These are phyloP conservation scores for Sporisorium iseilematis-ciliati DNA, from an alignment of 1,284 basidiomycete species.

Conservation along the genomic window DNA sequence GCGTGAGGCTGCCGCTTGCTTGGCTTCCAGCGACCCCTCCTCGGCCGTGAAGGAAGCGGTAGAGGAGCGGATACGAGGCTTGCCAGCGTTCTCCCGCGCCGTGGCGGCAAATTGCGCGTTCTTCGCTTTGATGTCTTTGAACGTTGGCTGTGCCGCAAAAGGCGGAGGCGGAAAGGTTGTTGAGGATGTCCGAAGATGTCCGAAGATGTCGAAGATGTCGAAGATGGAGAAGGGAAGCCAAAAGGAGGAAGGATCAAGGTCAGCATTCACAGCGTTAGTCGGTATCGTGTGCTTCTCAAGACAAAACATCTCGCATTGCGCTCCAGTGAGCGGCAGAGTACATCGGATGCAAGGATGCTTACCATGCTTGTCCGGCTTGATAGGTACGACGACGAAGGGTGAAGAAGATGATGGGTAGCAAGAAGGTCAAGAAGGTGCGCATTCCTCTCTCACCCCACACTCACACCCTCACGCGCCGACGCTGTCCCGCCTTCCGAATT, in stretches of 20 bases:
- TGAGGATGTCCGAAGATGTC: too few relatives aligned
- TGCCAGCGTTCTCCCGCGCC: slow-evolving; percentile 40
- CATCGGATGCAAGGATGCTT: too few relatives aligned
- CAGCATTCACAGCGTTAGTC: too few relatives aligned
- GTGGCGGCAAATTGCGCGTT: slow-evolving; percentile 32
- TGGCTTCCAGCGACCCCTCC: neutral
- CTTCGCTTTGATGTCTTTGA: slow-evolving; percentile 39
- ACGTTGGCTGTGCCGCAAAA: slow-evolving; percentile 20
- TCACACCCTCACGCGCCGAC: neutral
- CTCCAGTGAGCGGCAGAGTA: too few relatives aligned
- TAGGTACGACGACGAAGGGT: too few relatives aligned
- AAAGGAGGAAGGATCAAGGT: neutral
- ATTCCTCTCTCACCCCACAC: slow-evolving; percentile 1
- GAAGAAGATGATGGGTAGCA: neutral
- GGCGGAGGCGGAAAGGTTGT: neutral
- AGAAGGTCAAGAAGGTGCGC: neutral
- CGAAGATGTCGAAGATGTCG: neutral
- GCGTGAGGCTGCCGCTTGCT: neutral
- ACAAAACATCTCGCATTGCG: too few relatives aligned
- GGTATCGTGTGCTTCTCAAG: too few relatives aligned
- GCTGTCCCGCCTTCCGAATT: slow-evolving; percentile 1
- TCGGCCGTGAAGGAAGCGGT: neutral
- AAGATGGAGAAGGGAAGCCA: neutral
- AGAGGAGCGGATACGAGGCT: slow-evolving; percentile 32
- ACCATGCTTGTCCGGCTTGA: too few relatives aligned